Percentiles rank a stretch among this genome's conserved stretches.
Evolutionary conservation across 257 asterid species (phyloP).

Genomic region (Nicotiana undulata): DNA sequence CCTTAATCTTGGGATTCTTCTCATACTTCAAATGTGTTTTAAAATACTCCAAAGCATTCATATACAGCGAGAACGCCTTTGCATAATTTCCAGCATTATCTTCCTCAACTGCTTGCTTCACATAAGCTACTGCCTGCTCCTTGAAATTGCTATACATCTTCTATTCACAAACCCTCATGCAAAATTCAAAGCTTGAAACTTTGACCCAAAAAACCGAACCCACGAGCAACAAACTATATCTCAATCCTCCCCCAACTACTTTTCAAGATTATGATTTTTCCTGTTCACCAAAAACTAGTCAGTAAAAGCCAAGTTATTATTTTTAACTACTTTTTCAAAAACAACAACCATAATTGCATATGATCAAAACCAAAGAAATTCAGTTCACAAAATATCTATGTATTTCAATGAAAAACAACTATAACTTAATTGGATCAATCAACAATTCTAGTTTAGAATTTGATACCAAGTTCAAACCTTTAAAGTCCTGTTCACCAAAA

Average conservation of each 20-base stretch:
- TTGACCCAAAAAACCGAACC: neutral
- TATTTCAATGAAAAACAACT: neutral
- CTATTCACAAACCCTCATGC: constrained; percentile 3
- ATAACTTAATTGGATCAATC: neutral
- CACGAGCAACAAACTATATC: neutral
- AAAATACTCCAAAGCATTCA: constrained; percentile 98
- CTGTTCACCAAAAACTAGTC: constrained; percentile 1
- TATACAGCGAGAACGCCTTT: constrained; percentile 88
- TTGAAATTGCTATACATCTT: constrained; percentile 96
- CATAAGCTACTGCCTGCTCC: constrained; percentile 97
- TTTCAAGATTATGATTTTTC: neutral
- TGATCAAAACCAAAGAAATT: neutral
- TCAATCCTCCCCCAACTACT: neutral
- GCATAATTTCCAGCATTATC: constrained; percentile 95
- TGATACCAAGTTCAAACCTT: neutral
- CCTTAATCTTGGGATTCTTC: constrained; percentile 90
- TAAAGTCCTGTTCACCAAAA: neutral
- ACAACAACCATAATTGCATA: neutral
- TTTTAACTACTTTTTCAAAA: neutral
- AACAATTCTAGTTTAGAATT: neutral
- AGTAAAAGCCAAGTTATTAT: neutral
- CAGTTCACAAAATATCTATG: neutral
- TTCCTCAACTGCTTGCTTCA: constrained; percentile 88
- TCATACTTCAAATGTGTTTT: constrained; percentile 93
- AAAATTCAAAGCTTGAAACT: neutral